Evolutionary conservation across 2,329 filamentous ascomycete genomes (phyloP).

Genomic region (Neurospora crassa): DNA sequence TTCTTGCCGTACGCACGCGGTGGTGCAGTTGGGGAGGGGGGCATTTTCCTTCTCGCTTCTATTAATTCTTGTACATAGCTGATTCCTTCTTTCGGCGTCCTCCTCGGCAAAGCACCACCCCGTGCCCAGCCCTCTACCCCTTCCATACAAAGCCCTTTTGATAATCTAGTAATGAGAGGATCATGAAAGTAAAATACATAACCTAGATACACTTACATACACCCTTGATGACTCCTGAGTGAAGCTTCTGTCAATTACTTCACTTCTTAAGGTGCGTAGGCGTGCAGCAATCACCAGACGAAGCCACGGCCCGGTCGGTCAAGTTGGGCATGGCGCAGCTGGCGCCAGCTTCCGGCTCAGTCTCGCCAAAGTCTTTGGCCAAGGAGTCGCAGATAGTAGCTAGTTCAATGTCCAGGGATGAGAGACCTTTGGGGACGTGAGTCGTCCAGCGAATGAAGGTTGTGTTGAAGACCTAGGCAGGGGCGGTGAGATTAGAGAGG

Average conservation of each 20-base stretch:
- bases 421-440: conserved; percentile 57
- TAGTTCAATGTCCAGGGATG: conserved; percentile 51
- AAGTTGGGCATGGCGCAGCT: conserved; percentile 32
- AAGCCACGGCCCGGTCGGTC: conserved; percentile 34
- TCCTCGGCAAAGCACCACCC: conserved; percentile 1
- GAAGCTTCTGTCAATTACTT: background rate
- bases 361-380: conserved; percentile 47
- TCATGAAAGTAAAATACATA: background rate
- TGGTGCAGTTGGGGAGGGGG: background rate
- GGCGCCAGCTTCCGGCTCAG: conserved; percentile 20
- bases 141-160: background rate
- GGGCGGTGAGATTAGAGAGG: too few relatives aligned
- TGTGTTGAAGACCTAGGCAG: conserved; percentile 54
- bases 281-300: conserved; percentile 45
- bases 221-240: background rate
- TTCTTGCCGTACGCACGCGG: background rate
- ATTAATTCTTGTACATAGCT: background rate
- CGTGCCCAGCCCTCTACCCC: background rate
- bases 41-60: background rate
- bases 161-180: background rate
- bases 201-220: background rate
- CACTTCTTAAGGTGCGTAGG: conserved; percentile 26
- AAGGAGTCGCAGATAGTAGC: conserved; percentile 53
- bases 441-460: conserved; percentile 66
- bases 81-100: background rate